Conservation (phyloP, 2,329 filamentous ascomycete species). For the Stagonosporopsis tanaceti region DNA sequence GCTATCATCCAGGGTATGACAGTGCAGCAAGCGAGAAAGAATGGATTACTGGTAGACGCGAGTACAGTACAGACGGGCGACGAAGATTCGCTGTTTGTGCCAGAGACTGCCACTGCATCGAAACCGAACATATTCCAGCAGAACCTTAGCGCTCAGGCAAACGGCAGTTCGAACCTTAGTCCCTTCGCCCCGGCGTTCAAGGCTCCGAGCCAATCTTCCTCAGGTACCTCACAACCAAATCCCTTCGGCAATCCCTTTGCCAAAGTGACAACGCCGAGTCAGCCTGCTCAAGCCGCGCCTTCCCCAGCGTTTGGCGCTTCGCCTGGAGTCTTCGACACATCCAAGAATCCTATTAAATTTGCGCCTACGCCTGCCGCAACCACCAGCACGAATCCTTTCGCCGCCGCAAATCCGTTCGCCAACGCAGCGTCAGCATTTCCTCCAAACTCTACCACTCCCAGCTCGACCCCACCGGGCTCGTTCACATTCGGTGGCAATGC, state of each 20-base stretch:
- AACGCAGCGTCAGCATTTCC: slow-evolving; percentile 2
- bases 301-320: slow-evolving; percentile 10
- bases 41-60: slow-evolving; percentile 59
- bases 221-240: slow-evolving; percentile 10
- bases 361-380: slow-evolving; percentile 14
- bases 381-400: slow-evolving; percentile 21
- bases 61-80: slow-evolving; percentile 34
- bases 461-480: slow-evolving; percentile 8
- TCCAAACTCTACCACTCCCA: slow-evolving; percentile 8
- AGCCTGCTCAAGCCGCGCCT: neutral
- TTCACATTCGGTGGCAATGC: slow-evolving; percentile 10
- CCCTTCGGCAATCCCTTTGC: slow-evolving; percentile 23
- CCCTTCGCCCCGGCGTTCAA: slow-evolving; percentile 33
- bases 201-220: slow-evolving; percentile 14
- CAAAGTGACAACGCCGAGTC: slow-evolving; percentile 1
- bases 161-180: slow-evolving; percentile 19
- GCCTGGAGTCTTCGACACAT: slow-evolving; percentile 42
- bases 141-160: slow-evolving; percentile 13
- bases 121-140: slow-evolving; percentile 26
- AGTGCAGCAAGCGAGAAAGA: slow-evolving; percentile 59
- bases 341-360: slow-evolving; percentile 40
- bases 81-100: slow-evolving; percentile 53
- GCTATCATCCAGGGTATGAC: slow-evolving; percentile 66
- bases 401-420: slow-evolving; percentile 19
- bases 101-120: slow-evolving; percentile 33